These are phyloP conservation scores for Spathaspora hagerdaliae DNA, from an alignment of 805 yeast genomes.

Conservation along the genomic window DNA sequence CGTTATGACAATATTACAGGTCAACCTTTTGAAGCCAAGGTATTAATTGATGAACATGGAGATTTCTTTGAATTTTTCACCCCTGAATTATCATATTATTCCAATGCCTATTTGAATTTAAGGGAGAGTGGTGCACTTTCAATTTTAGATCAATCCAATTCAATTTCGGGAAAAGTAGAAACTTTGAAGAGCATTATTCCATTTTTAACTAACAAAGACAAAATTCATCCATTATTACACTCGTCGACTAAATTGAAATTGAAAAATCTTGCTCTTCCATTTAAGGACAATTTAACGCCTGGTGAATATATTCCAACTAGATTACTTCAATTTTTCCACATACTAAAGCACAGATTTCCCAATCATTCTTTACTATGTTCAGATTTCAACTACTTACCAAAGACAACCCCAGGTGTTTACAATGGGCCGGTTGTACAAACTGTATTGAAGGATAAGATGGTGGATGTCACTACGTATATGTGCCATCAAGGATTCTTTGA, in stretches of 20 bases:
- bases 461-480: conserved; percentile 71
- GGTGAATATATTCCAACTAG: conserved; percentile 85
- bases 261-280: conserved; percentile 55
- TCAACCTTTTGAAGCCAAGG: conserved; percentile 74
- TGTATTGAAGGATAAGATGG: conserved; percentile 59
- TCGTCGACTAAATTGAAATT: conserved; percentile 37
- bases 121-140: conserved; percentile 46
- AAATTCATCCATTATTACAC: conserved; percentile 59
- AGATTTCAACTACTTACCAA: conserved; percentile 56
- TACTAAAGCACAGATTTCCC: conserved; percentile 64
- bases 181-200: conserved; percentile 27
- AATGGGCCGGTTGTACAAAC: conserved; percentile 81
- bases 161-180: conserved; percentile 18
- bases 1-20: conserved; percentile 67
- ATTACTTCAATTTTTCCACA: conserved; percentile 58
- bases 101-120: conserved; percentile 51
- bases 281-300: conserved; percentile 60
- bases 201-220: conserved; percentile 22
- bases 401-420: conserved; percentile 49
- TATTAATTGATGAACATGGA: conserved; percentile 64
- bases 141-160: conserved; percentile 22
- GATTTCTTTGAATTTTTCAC: conserved; percentile 73
- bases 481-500: conserved; percentile 84
- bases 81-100: conserved; percentile 55
- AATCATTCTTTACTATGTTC: conserved; percentile 70